Base-by-base conservation (phyloP, 139 green algal genomes). In the Parachlorella kessleri region DNA sequence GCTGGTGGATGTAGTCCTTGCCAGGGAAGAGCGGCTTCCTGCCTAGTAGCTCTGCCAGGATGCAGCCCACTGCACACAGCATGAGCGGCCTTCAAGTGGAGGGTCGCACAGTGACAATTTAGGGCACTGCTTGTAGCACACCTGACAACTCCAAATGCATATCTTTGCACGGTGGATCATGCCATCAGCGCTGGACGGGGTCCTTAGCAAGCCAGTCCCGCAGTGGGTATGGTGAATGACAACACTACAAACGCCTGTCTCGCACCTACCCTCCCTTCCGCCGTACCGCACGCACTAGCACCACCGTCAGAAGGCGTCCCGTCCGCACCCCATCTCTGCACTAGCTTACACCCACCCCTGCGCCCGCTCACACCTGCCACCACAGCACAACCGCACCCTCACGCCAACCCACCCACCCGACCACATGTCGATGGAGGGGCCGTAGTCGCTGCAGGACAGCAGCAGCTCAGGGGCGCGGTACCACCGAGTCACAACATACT, bases 401-500 rank as follows among this genome's bases (percentile, higher is more conserved):
- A 3, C 8, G 36, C 95, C 89, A 14, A 14, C 48, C 21, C 94
- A 96, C 68, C 92, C 93, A 48, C 96, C 80, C 32, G 66, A 91
- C 91, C 91, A 95, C 70, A 95, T 85, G 81, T 95, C 91, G 23
- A 95, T 92, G 48, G 79, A 74, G 37, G 66, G 72, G 10, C 73
- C 92, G 90, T 98, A 98, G 69, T 92, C 84, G 24, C 94, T 88
- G 73, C 90, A 96, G 7, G 87, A 94, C 42, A 98, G 88, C 82
- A 98, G 85, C 76, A 98, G 89, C 92, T 98, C 95, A 1, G 95
- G 95, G 6, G 95, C 93, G 28, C 95, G 91, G 87, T 98, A 98
- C 95, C 95, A 98, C 10, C 95, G 88, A 3, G 95, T 98, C 10
- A 98, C 94, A 28, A 98, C 94, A 74, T 98, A 98, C 81, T 98